A percentile compares a stretch with the other conserved stretches of the same genome.
phyloP scores from a whole-genome alignment of 169 alveolate species.

The Eimeria praecox region DNA sequence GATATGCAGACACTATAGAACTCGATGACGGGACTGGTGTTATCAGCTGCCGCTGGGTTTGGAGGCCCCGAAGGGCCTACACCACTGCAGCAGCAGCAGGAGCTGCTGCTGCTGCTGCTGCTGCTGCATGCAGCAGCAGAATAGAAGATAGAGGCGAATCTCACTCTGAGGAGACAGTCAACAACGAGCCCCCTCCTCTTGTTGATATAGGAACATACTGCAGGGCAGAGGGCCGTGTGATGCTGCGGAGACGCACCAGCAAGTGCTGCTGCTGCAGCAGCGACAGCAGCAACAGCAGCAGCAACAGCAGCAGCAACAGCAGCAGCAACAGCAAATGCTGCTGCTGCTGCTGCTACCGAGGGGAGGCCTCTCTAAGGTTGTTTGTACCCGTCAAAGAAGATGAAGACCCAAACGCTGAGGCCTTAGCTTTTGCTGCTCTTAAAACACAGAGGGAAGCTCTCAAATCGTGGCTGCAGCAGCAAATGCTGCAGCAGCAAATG shows the following conservation, averaged over 20 bases:
- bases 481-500: neutral
- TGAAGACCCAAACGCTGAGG: neutral
- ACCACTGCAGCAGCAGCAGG: too few relatives aligned
- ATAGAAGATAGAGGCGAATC: neutral
- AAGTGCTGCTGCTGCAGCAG: too few relatives aligned
- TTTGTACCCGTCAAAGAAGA: neutral
- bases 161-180: neutral
- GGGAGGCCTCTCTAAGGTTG: neutral
- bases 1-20: neutral
- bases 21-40: neutral
- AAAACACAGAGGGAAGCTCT: neutral
- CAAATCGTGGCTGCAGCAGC: neutral
- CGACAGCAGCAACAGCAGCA: neutral
- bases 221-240: constrained; percentile 42
- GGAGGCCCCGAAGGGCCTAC: neutral
- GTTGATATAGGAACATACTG: neutral
- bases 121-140: neutral
- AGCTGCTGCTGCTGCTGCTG: too few relatives aligned
- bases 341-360: neutral
- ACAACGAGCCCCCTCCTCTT: constrained; percentile 9
- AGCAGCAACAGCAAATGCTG: neutral
- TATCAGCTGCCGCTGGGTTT: constrained; percentile 10
- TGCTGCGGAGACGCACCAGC: neutral
- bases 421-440: neutral
- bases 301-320: neutral